Percentiles rank a stretch among this genome's conserved stretches.
Evolutionary conservation across 2,329 filamentous ascomycete genomes (phyloP).

Genomic region (Colletotrichum lini): DNA sequence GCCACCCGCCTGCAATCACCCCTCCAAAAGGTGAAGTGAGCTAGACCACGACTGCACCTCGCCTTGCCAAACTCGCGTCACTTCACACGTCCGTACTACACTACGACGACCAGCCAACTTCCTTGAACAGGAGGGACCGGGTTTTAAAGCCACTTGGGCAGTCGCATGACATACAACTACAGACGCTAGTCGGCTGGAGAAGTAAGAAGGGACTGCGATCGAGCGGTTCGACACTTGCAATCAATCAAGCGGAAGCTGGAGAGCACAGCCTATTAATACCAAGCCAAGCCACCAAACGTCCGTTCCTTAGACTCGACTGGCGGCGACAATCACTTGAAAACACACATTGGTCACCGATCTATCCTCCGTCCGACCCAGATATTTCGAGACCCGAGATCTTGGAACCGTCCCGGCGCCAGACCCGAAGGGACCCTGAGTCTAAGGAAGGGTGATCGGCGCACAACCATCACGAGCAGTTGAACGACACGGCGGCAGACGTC

Average conservation of each 20-base stretch:
- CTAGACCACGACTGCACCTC: constrained; percentile 8
- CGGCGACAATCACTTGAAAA: constrained; percentile 8
- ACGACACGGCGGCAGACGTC: constrained; percentile 8
- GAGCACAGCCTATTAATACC: constrained; percentile 17
- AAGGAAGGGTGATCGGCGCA: constrained; percentile 5
- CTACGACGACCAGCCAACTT: constrained; percentile 24
- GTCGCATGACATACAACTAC: constrained; percentile 26
- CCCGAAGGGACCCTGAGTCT: constrained; percentile 11
- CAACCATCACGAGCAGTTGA: constrained; percentile 28
- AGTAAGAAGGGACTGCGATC: constrained; percentile 10
- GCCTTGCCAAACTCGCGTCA: constrained; percentile 3
- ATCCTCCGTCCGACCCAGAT: constrained; percentile 14
- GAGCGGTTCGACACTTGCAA: constrained; percentile 10
- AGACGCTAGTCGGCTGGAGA: constrained; percentile 16
- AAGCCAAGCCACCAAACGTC: constrained; percentile 14
- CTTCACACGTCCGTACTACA: background rate
- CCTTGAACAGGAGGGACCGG: background rate
- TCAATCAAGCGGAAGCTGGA: background rate
- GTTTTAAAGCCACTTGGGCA: background rate
- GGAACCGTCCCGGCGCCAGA: background rate
- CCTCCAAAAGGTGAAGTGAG: background rate
- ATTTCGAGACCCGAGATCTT: background rate
- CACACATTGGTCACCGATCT: background rate
- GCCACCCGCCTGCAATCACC: background rate
- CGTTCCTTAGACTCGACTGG: constrained; percentile 1